Conservation (phyloP, 1,284 basidiomycete genomes). For the Vanrija pseudolonga region DNA sequence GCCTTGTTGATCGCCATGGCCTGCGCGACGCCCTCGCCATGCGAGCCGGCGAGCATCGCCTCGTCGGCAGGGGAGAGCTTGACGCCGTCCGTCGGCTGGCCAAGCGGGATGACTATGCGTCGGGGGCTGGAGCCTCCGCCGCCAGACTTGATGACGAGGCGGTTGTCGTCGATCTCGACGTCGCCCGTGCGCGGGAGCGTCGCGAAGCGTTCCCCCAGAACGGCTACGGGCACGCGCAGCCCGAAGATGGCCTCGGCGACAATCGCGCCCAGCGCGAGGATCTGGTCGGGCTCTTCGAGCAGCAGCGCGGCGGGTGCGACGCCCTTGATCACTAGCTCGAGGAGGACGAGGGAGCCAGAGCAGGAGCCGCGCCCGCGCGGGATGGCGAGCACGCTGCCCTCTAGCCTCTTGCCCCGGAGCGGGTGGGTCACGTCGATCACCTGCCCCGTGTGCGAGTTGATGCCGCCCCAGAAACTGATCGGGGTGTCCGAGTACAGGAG, state of each 20-base stretch:
- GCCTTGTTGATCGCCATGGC: slow-evolving; percentile 7
- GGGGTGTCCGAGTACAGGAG: slow-evolving; percentile 2
- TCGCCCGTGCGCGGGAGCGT: background rate
- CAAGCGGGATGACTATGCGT: background rate
- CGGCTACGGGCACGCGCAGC: background rate
- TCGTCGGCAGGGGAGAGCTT: background rate
- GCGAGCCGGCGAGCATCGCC: background rate
- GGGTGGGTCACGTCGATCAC: slow-evolving; percentile 14
- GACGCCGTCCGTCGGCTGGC: background rate
- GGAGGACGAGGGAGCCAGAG: slow-evolving; percentile 9
- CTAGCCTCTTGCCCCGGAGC: background rate
- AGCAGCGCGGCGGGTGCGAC: slow-evolving; percentile 1
- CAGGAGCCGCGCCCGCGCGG: slow-evolving; percentile 11
- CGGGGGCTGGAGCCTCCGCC: too few species aligned
- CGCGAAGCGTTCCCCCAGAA: slow-evolving; percentile 1
- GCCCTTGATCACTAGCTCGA: slow-evolving; percentile 6
- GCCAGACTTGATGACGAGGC: background rate
- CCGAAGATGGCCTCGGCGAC: slow-evolving; percentile 5
- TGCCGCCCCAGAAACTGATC: slow-evolving; percentile 10
- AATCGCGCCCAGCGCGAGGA: slow-evolving; percentile 10
- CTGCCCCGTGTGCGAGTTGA: background rate
- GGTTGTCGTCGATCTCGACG: background rate
- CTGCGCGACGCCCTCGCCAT: background rate
- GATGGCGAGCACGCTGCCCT: slow-evolving; percentile 5
- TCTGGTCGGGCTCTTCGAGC: slow-evolving; percentile 1